phyloP scores from a whole-genome alignment of 1,139 yeast genomes.

The Candida dubliniensis region DNA sequence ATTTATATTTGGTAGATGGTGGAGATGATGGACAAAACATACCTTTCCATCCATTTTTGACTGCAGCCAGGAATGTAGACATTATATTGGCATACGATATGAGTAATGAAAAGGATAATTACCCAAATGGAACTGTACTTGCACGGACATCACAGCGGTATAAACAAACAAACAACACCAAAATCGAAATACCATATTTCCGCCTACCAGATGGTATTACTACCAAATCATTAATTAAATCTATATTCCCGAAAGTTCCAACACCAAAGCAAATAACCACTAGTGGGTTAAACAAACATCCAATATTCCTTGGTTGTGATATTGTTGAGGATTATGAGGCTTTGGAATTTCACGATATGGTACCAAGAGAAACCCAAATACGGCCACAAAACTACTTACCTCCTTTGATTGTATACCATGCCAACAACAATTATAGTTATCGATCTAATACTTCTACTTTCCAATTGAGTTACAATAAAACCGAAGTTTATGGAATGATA shows the following conservation, averaged over 20 bases:
- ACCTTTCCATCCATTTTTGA: constrained; percentile 40
- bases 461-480: constrained; percentile 46
- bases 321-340: constrained; percentile 32
- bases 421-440: constrained; percentile 43
- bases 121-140: constrained; percentile 40
- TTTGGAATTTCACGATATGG: constrained; percentile 3
- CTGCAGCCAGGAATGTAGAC: constrained; percentile 30
- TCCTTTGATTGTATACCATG: constrained; percentile 55
- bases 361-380: background rate
- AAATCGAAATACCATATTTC: constrained; percentile 21
- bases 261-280: constrained; percentile 28
- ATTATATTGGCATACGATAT: constrained; percentile 38
- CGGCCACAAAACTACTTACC: constrained; percentile 30
- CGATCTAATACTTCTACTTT: constrained; percentile 61
- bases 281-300: constrained; percentile 31
- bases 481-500: constrained; percentile 47
- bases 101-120: constrained; percentile 39
- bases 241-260: constrained; percentile 43
- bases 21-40: constrained; percentile 49
- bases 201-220: constrained; percentile 4
- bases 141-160: constrained; percentile 22
- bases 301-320: constrained; percentile 60
- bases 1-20: constrained; percentile 42
- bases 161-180: constrained; percentile 17
- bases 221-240: constrained; percentile 8